Evolutionary conservation across 768 basidiomycete genomes (phyloP).

Genomic region (Russula sp.): DNA sequence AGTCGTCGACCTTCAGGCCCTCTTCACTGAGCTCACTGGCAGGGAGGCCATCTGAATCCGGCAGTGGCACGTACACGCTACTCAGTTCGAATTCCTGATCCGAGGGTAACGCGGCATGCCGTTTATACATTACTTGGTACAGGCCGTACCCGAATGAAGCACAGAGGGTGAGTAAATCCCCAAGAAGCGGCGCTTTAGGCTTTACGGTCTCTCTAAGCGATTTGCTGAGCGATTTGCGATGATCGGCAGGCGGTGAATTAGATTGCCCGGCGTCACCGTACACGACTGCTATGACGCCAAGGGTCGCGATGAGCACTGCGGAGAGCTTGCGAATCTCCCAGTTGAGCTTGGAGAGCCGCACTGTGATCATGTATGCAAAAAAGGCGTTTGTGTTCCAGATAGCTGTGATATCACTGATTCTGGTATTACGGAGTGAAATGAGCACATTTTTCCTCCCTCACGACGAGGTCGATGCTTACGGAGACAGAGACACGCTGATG

Average conservation of each 20-base stretch:
- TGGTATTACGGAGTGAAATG: slow-evolving; percentile 24
- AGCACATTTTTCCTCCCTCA: not conserved
- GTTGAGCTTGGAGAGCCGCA: slow-evolving; percentile 54
- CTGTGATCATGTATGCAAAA: slow-evolving; percentile 84
- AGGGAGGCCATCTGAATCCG: slow-evolving; percentile 31
- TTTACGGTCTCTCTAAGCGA: slow-evolving; percentile 1
- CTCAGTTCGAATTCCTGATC: slow-evolving; percentile 46
- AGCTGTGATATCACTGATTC: slow-evolving; percentile 73
- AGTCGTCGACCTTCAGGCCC: slow-evolving; percentile 2
- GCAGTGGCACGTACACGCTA: slow-evolving; percentile 39
- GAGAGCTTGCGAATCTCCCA: slow-evolving; percentile 59
- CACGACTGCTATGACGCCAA: slow-evolving; percentile 74
- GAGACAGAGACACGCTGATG: slow-evolving; percentile 54
- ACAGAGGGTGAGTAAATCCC: slow-evolving; percentile 64
- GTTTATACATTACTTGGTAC: slow-evolving; percentile 84
- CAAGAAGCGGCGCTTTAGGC: slow-evolving; percentile 52
- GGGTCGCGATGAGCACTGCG: slow-evolving; percentile 73
- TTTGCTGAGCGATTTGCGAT: slow-evolving; percentile 8
- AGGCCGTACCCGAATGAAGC: slow-evolving; percentile 68
- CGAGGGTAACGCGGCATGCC: slow-evolving; percentile 61
- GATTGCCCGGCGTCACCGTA: slow-evolving; percentile 51
- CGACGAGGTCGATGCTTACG: slow-evolving; percentile 42
- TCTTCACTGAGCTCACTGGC: slow-evolving; percentile 23
- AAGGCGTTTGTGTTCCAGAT: slow-evolving; percentile 88
- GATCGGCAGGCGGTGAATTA: slow-evolving; percentile 23